A percentile compares a stretch with the other conserved stretches of the same genome.
Conservation (phyloP, 208 protist species). For the Phytomonas francai region DNA sequence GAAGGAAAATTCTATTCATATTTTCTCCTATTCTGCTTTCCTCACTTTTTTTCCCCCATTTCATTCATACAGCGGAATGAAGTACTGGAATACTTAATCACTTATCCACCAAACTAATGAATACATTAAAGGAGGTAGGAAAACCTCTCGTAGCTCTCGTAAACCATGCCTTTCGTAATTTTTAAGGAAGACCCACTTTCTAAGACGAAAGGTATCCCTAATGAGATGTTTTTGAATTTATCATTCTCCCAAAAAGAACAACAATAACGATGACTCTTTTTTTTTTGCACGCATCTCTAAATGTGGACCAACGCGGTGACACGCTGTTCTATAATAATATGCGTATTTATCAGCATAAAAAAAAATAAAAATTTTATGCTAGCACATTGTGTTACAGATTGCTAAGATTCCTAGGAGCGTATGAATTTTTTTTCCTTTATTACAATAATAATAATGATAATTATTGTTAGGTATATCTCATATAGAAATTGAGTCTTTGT, state of each 20-base stretch:
- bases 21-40: not conserved
- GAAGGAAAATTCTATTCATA: not conserved
- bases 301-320: not conserved
- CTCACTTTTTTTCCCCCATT: not conserved
- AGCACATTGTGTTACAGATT: not conserved
- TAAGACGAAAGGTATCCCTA: not conserved
- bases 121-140: not conserved
- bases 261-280: not conserved
- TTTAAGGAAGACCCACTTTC: not conserved
- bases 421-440: not conserved
- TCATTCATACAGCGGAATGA: not conserved
- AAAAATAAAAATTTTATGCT: not conserved
- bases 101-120: conserved; percentile 5
- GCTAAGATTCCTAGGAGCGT: not conserved
- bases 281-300: not conserved
- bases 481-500: conserved; percentile 4
- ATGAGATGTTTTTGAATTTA: not conserved
- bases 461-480: conserved; percentile 8
- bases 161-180: not conserved
- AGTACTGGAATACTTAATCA: not conserved
- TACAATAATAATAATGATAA: conserved; percentile 1
- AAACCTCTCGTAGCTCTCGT: not conserved
- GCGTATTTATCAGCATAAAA: not conserved
- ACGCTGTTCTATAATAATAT: not conserved
- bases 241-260: not conserved